phyloP scores from a whole-genome alignment of 2,329 filamentous ascomycete species.

The Penicillium sp. region DNA sequence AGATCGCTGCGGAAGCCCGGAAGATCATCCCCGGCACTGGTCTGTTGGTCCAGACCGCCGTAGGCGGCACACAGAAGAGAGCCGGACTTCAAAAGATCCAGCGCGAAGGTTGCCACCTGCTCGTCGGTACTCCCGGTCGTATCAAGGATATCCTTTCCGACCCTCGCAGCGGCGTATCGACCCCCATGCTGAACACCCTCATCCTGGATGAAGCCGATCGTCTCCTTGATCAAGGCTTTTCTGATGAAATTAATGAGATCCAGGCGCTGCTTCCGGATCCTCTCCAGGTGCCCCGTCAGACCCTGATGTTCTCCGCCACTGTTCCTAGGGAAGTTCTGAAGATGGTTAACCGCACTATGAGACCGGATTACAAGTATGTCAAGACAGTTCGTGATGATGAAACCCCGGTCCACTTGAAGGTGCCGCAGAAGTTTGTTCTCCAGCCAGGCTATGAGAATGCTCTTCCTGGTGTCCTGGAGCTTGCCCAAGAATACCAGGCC shows the following conservation, averaged over 20 bases:
- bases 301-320: slow-evolving; percentile 92
- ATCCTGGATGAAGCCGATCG: slow-evolving; percentile 70
- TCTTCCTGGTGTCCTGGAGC: slow-evolving; percentile 74
- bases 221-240: slow-evolving; percentile 68
- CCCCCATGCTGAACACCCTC: slow-evolving; percentile 60
- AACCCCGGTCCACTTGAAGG: slow-evolving; percentile 76
- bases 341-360: slow-evolving; percentile 76
- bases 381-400: slow-evolving; percentile 85
- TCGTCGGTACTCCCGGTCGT: slow-evolving; percentile 88
- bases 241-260: slow-evolving; percentile 65
- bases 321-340: slow-evolving; percentile 80
- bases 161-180: slow-evolving; percentile 60
- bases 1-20: slow-evolving; percentile 70
- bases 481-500: slow-evolving; percentile 63
- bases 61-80: slow-evolving; percentile 83
- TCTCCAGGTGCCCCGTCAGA: slow-evolving; percentile 71
- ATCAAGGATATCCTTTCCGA: slow-evolving; percentile 79
- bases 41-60: slow-evolving; percentile 73
- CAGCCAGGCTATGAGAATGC: slow-evolving; percentile 72
- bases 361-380: slow-evolving; percentile 81
- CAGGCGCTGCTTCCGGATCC: slow-evolving; percentile 63
- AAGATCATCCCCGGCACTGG: slow-evolving; percentile 67
- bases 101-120: slow-evolving; percentile 76
- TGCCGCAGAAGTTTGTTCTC: slow-evolving; percentile 76
- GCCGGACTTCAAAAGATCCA: slow-evolving; percentile 68